Percentiles rank a stretch among this genome's conserved stretches.
Conservation (phyloP, 495 filamentous ascomycete genomes). For the Daldinia decipiens region DNA sequence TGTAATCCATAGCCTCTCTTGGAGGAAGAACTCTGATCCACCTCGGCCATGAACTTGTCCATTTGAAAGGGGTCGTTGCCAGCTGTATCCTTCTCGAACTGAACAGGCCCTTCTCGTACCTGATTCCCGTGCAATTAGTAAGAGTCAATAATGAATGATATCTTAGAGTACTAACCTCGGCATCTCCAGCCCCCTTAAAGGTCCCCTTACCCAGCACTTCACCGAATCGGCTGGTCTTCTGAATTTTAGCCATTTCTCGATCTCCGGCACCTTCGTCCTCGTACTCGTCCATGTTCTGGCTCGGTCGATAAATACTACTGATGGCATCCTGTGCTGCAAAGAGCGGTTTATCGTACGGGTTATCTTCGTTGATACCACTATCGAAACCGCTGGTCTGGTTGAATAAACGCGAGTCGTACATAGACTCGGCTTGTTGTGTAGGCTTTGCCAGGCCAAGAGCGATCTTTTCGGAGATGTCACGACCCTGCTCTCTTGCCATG, state of each 20-base stretch:
- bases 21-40: conserved; percentile 66
- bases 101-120: conserved; percentile 90
- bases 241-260: conserved; percentile 84
- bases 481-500: conserved; percentile 93
- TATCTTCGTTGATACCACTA: conserved; percentile 94
- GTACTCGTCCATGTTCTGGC: conserved; percentile 72
- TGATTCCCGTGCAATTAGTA: conserved; percentile 50
- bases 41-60: conserved; percentile 89
- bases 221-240: conserved; percentile 79
- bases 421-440: conserved; percentile 85
- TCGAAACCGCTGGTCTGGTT: conserved; percentile 92
- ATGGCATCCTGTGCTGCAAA: conserved; percentile 98
- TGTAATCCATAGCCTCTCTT: conserved; percentile 89
- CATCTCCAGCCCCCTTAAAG: conserved; percentile 88
- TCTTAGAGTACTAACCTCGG: conserved; percentile 69
- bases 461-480: conserved; percentile 98
- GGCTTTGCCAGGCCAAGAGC: conserved; percentile 95
- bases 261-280: conserved; percentile 84
- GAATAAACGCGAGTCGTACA: conserved; percentile 97
- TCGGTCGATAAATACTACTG: conserved; percentile 90
- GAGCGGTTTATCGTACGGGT: conserved; percentile 95
- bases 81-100: conserved; percentile 90
- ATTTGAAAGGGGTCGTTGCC: conserved; percentile 87
- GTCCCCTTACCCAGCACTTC: conserved; percentile 89
- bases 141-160: conserved; percentile 34